Conservation (phyloP, 2,329 filamentous ascomycete species). For the Kalaharituber pfeilii region DNA sequence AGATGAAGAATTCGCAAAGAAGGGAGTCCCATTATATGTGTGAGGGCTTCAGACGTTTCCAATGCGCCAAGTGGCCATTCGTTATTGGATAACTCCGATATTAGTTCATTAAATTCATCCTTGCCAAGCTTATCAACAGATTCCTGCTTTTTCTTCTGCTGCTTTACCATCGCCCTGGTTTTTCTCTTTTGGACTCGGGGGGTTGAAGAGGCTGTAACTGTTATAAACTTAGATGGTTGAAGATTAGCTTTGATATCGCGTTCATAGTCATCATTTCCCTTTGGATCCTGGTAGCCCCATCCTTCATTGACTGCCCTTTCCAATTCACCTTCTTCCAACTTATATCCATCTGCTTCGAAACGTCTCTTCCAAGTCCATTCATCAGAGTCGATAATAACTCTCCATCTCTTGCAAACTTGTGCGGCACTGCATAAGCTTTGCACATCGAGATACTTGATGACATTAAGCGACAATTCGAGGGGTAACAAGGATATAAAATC, state of each 20-base stretch:
- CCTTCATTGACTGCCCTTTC: constrained; percentile 74
- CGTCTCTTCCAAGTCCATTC: constrained; percentile 93
- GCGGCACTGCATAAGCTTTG: constrained; percentile 76
- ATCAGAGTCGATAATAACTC: constrained; percentile 74
- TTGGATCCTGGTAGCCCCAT: constrained; percentile 93
- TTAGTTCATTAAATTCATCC: constrained; percentile 23
- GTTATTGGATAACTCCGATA: constrained; percentile 18
- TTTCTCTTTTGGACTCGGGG: constrained; percentile 34
- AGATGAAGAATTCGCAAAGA: constrained; percentile 72
- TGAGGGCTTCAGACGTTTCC: constrained; percentile 61
- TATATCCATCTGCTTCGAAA: constrained; percentile 68
- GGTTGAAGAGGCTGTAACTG: constrained; percentile 17
- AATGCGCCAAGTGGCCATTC: constrained; percentile 51
- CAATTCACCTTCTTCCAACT: constrained; percentile 62
- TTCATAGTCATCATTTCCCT: constrained; percentile 57
- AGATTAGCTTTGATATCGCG: constrained; percentile 45
- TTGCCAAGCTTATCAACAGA: constrained; percentile 27
- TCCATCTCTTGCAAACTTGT: constrained; percentile 88
- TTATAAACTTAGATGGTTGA: constrained; percentile 6
- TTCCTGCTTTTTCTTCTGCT: constrained; percentile 42
- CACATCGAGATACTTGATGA: constrained; percentile 71
- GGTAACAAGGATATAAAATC: constrained; percentile 78
- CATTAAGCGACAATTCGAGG: constrained; percentile 68
- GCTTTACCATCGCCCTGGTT: constrained; percentile 31
- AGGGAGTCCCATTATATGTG: constrained; percentile 44